These are phyloP conservation scores for Xylariaceae sp. DNA, from an alignment of 2,329 filamentous ascomycete species.

Conservation along the genomic window DNA sequence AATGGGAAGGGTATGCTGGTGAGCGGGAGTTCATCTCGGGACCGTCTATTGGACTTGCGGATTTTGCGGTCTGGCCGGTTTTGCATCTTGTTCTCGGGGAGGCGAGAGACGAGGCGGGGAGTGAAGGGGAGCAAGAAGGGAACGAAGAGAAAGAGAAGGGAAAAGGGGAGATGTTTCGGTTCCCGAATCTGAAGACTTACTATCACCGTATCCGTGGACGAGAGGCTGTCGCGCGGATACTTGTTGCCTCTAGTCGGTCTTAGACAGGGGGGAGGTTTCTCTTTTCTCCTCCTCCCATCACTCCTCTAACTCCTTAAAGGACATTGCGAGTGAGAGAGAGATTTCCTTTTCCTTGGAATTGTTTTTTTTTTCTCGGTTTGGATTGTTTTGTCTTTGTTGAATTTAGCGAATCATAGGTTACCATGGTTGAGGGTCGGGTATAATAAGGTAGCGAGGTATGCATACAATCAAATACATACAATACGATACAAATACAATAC, in stretches of 20 bases:
- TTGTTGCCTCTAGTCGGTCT: slow-evolving; percentile 2
- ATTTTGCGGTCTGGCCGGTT: slow-evolving; percentile 55
- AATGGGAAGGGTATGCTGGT: slow-evolving; percentile 37
- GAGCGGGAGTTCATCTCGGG: slow-evolving; percentile 44
- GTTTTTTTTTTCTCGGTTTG: too few species aligned
- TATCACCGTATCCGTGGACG: slow-evolving; percentile 23
- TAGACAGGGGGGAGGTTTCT: background rate
- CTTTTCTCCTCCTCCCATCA: too few species aligned
- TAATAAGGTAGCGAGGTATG: too few species aligned
- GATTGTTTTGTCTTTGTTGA: too few species aligned
- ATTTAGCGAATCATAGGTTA: too few species aligned
- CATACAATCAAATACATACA: too few species aligned
- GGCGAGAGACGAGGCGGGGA: background rate
- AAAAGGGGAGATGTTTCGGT: slow-evolving; percentile 7
- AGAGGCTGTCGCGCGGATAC: slow-evolving; percentile 17
- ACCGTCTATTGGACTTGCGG: slow-evolving; percentile 39
- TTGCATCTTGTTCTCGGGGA: slow-evolving; percentile 40
- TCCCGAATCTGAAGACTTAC: slow-evolving; percentile 40
- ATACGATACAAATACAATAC: too few species aligned
- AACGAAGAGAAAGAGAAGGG: background rate
- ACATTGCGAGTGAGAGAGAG: too few species aligned
- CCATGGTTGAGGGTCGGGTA: too few species aligned
- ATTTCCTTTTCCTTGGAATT: too few species aligned
- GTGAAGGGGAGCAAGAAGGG: background rate
- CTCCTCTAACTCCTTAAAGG: too few species aligned